Evolutionary conservation across 2,329 filamentous ascomycete species (phyloP), one percentile per base, ranked within the genome.

Genomic region (Alternaria triticimaculans): DNA sequence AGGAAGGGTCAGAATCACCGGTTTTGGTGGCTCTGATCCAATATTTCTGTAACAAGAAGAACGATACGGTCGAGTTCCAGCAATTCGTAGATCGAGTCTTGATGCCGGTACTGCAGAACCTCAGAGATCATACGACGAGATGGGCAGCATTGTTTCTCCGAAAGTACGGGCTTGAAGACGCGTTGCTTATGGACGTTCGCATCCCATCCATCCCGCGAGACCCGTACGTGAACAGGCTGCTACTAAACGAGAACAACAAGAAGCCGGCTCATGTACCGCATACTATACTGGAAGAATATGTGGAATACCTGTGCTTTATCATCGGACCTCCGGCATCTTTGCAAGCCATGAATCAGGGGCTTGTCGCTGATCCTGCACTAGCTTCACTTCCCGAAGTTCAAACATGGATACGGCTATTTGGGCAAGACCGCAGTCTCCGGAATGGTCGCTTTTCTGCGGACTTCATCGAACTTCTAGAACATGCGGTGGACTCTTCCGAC

Each of bases 331-430:
- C 74, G 2, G 25, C 55, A 3, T 23, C 66, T 5, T 65, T 78
- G n/a, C 33, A 43, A 20, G 55, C 48, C 0, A 26, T 80, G 11
- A 78, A 76, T 44, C 56, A 72, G 28, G 41, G 7, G 14, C 33
- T 74, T 1, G 37, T 28, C 25, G 57, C 62, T 6, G 58, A 72
- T 26, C 51, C 59, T 3, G 23, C 48, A 1, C 10, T 69, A 6
- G 60, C 28, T 4, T 55, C 53, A 20, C 41, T 62, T 6, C 51
- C 60, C 0, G 63, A 67, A 6, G 66, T 72, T 2, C 44, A 60
- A 43, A 67, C 45, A 30, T 80, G 76, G 74, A 64, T 79, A 9
- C 41, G 56, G 0, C 30, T 76, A 12, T 79, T 74, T 60, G 69
- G 61, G 8, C 15, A 26, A 45, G 63, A 55, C 15, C 41, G 56